phyloP scores from a whole-genome alignment of 1,139 yeast genomes.

The Pneumocystis jirovecii region DNA sequence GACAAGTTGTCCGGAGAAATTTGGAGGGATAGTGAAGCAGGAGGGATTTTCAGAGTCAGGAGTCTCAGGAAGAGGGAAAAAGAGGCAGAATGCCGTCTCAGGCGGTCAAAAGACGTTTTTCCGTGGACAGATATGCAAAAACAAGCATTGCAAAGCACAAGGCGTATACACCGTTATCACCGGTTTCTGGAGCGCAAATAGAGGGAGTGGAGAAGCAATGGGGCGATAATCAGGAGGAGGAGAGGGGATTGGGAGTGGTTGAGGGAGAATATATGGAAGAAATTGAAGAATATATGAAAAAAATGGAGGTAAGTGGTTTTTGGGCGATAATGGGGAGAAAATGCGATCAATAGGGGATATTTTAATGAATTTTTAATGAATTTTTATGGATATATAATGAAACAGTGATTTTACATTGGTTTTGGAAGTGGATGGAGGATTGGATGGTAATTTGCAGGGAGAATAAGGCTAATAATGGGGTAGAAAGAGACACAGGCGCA shows the following conservation, averaged over 20 bases:
- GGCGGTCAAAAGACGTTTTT: neutral
- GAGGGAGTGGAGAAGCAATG: neutral
- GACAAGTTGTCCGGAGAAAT: too few relatives aligned
- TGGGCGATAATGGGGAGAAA: too few relatives aligned
- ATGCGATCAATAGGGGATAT: too few relatives aligned
- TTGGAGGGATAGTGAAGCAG: too few relatives aligned
- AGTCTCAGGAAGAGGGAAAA: neutral
- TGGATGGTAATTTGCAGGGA: too few relatives aligned
- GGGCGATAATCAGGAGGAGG: neutral
- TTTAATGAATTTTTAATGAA: too few relatives aligned
- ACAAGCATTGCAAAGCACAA: neutral
- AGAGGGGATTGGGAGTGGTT: neutral
- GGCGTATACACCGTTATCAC: neutral
- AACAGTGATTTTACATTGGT: too few relatives aligned
- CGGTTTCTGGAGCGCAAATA: neutral
- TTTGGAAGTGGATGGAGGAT: neutral
- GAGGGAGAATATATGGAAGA: slow-evolving; percentile 24
- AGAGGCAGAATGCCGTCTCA: neutral
- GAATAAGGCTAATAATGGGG: too few relatives aligned
- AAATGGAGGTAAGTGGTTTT: slow-evolving; percentile 19
- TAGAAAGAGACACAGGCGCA: slow-evolving; percentile 26
- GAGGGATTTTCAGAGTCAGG: too few relatives aligned
- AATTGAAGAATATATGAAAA: slow-evolving; percentile 24
- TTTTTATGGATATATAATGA: too few relatives aligned
- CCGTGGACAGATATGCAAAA: neutral